Evolutionary conservation across 768 basidiomycete species (phyloP).

Genomic region (Mycena polygramma): DNA sequence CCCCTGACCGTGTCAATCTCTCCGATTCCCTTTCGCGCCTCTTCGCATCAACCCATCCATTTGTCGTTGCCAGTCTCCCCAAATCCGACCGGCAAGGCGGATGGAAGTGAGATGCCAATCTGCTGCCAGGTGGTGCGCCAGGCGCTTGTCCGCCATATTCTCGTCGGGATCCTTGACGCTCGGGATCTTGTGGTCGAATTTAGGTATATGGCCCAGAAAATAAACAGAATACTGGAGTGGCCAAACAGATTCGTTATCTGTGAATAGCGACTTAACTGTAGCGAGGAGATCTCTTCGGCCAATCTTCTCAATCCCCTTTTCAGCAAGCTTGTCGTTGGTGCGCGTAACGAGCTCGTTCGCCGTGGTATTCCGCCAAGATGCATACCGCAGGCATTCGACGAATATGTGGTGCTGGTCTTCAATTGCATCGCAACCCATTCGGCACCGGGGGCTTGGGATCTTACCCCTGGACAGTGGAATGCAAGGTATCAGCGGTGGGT

Average conservation of each 20-base stretch:
- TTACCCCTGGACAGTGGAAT: background rate
- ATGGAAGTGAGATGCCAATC: slow-evolving; percentile 8
- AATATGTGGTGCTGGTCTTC: slow-evolving; percentile 9
- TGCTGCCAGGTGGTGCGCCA: slow-evolving; percentile 10
- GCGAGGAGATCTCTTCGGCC: background rate
- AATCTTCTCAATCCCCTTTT: slow-evolving; percentile 1
- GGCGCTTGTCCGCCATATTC: background rate
- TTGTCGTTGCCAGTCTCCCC: slow-evolving; percentile 14
- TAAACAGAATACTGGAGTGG: background rate
- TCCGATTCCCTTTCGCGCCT: background rate
- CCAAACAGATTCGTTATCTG: background rate
- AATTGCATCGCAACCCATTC: background rate
- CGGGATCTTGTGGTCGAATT: background rate
- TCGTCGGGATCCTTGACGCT: background rate
- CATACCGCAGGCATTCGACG: background rate
- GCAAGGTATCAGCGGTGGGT: slow-evolving; percentile 28
- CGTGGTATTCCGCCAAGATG: background rate
- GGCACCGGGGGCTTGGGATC: background rate
- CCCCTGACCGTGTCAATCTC: background rate
- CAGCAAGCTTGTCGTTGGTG: background rate
- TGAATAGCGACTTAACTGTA: slow-evolving; percentile 12
- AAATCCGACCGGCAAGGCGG: slow-evolving; percentile 13
- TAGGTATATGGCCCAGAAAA: slow-evolving; percentile 7
- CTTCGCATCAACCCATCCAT: slow-evolving; percentile 8
- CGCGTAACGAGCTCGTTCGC: background rate